Base-by-base conservation (phyloP, 495 filamentous ascomycete species). In the Saxophila tyrrhenica region DNA sequence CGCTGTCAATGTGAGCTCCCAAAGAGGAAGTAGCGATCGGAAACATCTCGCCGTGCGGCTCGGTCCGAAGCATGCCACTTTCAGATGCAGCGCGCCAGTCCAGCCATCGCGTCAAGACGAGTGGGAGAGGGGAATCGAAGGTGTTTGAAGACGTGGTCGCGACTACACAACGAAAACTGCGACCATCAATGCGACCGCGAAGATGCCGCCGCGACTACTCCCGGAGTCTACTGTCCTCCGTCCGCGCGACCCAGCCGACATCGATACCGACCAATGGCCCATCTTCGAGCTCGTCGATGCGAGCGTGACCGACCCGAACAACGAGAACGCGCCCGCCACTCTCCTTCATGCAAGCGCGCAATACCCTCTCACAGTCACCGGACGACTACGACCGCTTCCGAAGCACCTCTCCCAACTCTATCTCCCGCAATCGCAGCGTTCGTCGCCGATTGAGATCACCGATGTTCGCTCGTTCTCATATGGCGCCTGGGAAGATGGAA, bases 391-490 rank as follows among this genome's bases (percentile, higher is more conserved):
- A n/a, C 19, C 25, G 2, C 25, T 54, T 1, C 51, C 48, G n/a
- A 50, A 56, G 43, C 25, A 38, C 2, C 13, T 72, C 50, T 65
- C 71, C 75, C 55, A 79, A 90, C 59, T 78, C 85, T 51, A 76
- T 90, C 45, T 68, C 73, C 35, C 29, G 41, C 8, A 21, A 5
- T n/a, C 41, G 20, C 41, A 44, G 5, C 7, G 2, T 49, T 49
- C 51, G 22, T 72, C 50, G 65, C 71, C 76, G 54, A 79, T 91
- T 59, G 78, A 86, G 52, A 76, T 90, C 45, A 68, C 73, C 35
- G 71, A 77, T 45, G 81, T 86, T 0, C 72, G 72, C 9, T 70
- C 75, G 9, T 94, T 82, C 68, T 81, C 87, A 0, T 85, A 87
- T 62, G 85, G 84, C 19, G 76, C 83, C 47, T 78, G 75, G 47